Base-by-base conservation (phyloP, 495 filamentous ascomycete species). In the Hyaloscypha bicolor region DNA sequence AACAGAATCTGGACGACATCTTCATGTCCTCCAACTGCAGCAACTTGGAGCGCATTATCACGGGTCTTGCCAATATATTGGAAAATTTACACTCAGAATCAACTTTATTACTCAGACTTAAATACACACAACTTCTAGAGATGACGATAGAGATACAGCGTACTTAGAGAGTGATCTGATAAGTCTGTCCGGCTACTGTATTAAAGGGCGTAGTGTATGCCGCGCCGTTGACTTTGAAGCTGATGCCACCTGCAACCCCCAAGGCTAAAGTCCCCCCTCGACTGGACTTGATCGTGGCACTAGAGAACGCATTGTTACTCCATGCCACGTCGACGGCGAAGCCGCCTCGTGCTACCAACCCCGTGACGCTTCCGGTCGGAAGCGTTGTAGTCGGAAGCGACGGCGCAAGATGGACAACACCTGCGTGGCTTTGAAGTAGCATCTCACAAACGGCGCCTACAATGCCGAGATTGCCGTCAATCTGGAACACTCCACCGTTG, bases 391-490 rank as follows among this genome's bases (percentile, higher is more conserved):
- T 48, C 42, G 42, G 42, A n/a, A 48, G 42, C 12, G 42, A 1
- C 42, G 42, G 42, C 42, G 42, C 42, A 48, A 48, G 42, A 48
- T 48, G 42, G 12, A 48, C 42, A 11, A 48, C 42, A 48, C 42
- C n/a, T 12, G 42, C 42, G 25, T 56, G 53, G 53, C 53, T 56
- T 60, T 76, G 75, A 21, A 77, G 62, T 22, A 79, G 57, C 48
- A 73, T 66, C 60, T 75, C 76, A 5, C 75, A 70, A 37, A 79
- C 70, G 2, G 67, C 76, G 22, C 75, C 69, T 19, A 68, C 69
- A 16, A 69, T 69, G 25, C 73, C 74, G 48, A 77, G 74, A 55
- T 79, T 79, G 25, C 75, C 75, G 31, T 79, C 76, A 35, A 75
- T 72, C 62, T 78, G 76, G 68, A 78, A 77, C 35, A 19, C 14